A percentile compares a stretch with the other conserved stretches of the same genome.
phyloP scores from a whole-genome alignment of 2,329 filamentous ascomycete species.

The Volutella citrinella region DNA sequence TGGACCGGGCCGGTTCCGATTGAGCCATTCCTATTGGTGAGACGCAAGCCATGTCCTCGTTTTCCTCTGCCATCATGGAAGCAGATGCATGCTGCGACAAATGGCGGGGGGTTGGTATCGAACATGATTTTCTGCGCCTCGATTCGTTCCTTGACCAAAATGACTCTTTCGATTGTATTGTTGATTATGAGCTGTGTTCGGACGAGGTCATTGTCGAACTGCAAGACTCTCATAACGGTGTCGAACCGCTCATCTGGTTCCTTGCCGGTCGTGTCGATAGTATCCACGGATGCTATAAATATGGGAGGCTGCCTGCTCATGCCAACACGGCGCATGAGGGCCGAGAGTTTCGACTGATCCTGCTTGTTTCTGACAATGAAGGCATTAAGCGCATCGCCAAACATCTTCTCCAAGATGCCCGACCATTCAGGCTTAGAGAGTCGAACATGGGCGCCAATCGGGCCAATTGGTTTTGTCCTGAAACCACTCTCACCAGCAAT shows the following conservation, averaged over 20 bases:
- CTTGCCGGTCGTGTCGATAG: slow-evolving; percentile 39
- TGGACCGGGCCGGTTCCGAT: slow-evolving; percentile 41
- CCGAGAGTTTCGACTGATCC: slow-evolving; percentile 68
- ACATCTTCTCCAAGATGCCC: slow-evolving; percentile 71
- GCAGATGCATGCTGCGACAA: slow-evolving; percentile 71
- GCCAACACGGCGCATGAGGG: slow-evolving; percentile 58
- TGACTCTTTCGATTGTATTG: slow-evolving; percentile 76
- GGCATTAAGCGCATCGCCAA: slow-evolving; percentile 67
- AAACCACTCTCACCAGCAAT: slow-evolving; percentile 72
- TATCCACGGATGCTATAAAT: slow-evolving; percentile 35
- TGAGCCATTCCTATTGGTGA: slow-evolving; percentile 43
- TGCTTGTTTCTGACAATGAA: slow-evolving; percentile 79
- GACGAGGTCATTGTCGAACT: slow-evolving; percentile 77
- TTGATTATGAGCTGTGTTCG: slow-evolving; percentile 82
- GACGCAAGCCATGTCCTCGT: slow-evolving; percentile 57
- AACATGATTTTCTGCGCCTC: slow-evolving; percentile 71
- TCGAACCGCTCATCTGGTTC: slow-evolving; percentile 73
- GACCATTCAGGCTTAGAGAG: slow-evolving; percentile 81
- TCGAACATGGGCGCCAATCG: slow-evolving; percentile 74
- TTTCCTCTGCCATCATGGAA: slow-evolving; percentile 56
- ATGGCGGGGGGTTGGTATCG: slow-evolving; percentile 55
- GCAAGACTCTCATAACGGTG: slow-evolving; percentile 76
- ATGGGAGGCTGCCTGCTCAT: slow-evolving; percentile 47
- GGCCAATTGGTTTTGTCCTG: slow-evolving; percentile 71
- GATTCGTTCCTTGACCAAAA: slow-evolving; percentile 67